These are phyloP conservation scores for Solanum ossicruentum DNA, from an alignment of 257 asterid genomes.

Conservation along the genomic window DNA sequence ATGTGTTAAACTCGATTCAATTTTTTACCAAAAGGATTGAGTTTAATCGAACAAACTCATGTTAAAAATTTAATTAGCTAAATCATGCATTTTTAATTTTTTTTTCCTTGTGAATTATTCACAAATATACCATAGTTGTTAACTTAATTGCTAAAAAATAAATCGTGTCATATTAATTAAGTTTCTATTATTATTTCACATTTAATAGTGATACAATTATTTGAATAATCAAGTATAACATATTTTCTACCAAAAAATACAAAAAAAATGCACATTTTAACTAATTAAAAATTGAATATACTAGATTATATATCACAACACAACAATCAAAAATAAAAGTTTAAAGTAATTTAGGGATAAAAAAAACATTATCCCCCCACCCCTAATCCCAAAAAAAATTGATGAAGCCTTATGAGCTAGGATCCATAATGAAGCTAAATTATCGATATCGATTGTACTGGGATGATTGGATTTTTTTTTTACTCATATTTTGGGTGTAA, in stretches of 20 bases:
- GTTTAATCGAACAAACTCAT: background rate
- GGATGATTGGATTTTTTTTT: background rate
- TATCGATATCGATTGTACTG: accelerated
- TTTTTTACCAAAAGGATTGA: background rate
- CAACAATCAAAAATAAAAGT: background rate
- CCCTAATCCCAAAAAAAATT: too few species aligned
- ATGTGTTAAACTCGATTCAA: too few species aligned
- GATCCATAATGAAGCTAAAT: background rate
- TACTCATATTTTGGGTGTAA: accelerated
- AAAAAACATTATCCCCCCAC: too few species aligned
- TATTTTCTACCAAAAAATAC: background rate
- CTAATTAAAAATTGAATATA: background rate
- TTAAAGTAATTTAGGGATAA: background rate
- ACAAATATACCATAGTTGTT: too few species aligned
- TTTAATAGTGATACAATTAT: background rate
- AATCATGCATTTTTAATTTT: too few species aligned
- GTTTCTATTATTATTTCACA: too few species aligned
- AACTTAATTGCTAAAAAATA: background rate
- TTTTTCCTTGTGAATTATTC: too few species aligned
- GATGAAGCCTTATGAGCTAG: background rate
- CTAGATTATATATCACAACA: background rate
- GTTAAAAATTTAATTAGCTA: too few species aligned
- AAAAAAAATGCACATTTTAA: background rate
- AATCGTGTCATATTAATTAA: background rate
- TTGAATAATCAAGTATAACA: background rate